These are phyloP conservation scores for Podaxis sp. DNA, from an alignment of 768 basidiomycete genomes.

Conservation along the genomic window DNA sequence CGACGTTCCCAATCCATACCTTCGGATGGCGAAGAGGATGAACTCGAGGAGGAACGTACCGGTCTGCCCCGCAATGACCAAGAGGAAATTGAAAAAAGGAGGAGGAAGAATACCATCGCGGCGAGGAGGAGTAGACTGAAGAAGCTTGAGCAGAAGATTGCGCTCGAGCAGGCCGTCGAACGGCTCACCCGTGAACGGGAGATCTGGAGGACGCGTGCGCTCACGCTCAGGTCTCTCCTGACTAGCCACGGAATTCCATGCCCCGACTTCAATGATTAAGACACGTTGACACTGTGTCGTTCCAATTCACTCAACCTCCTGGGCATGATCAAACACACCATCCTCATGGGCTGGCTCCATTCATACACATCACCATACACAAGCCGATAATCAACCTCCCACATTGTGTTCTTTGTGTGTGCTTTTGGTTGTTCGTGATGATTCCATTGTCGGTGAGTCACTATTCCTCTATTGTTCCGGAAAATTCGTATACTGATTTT, in stretches of 20 bases:
- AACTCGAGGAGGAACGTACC: slow-evolving; percentile 38
- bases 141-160: slow-evolving; percentile 66
- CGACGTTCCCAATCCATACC: slow-evolving; percentile 32
- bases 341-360: slow-evolving; percentile 12
- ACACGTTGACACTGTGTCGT: background rate
- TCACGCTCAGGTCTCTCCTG: slow-evolving; percentile 50
- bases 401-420: slow-evolving; percentile 12
- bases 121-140: slow-evolving; percentile 77
- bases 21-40: slow-evolving; percentile 54
- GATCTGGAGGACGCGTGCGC: slow-evolving; percentile 58
- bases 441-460: slow-evolving; percentile 9
- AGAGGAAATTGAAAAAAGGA: slow-evolving; percentile 75
- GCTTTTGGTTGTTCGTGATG: background rate
- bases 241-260: slow-evolving; percentile 55
- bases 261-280: slow-evolving; percentile 43
- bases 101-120: slow-evolving; percentile 82
- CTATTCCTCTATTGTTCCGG: background rate
- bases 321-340: slow-evolving; percentile 2
- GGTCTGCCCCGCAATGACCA: slow-evolving; percentile 44
- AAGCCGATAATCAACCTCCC: background rate
- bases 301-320: background rate
- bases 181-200: slow-evolving; percentile 56
- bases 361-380: slow-evolving; percentile 5
- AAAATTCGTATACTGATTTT: background rate
- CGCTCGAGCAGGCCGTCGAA: slow-evolving; percentile 58